Base-by-base conservation (phyloP, 2,329 filamentous ascomycete genomes). In the Xylaria arbuscula region DNA sequence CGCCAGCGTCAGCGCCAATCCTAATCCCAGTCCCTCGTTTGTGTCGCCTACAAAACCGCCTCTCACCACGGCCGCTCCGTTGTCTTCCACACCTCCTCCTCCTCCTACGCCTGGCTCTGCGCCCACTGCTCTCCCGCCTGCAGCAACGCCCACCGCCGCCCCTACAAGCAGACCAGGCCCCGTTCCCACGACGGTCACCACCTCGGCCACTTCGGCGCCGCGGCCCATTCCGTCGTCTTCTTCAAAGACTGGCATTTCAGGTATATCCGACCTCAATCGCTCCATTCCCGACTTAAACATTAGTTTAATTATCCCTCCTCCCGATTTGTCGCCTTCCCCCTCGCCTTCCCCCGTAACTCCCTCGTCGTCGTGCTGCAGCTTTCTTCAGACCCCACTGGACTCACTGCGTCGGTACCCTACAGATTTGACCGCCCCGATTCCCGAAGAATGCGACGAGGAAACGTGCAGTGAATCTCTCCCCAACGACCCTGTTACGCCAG, bases 401-500 rank as follows among this genome's bases (percentile, higher is more conserved):
- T 84, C 84, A 24, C 82, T 84, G 15, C 83, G 81, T 63, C 83
- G 85, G 53, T 83, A 81, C 71, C 81, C 84, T 61, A 82, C 83
- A 72, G 86, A 88, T 61, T 78, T 87, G 10, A 80, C 82, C 71
- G 83, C 80, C 69, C 83, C 86, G 63, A 88, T 89, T 69, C 82
- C 84, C 60, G 87, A 89, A 79, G 84, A 85, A 75, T 84, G 84
- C 77, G 87, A 87, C 79, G 88, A 90, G 76, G 76, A 77, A 69
- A 88, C 87, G 9, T 84, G 86, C 70, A 89, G 85, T 77, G 88
- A 90, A 74, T 77, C 75, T 32, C 85, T 84, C 28, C 81, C 83
- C 64, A 85, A 86, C 79, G 88, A 90, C 72, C 88, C 88, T 53
- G 82, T 88, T 66, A 90, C 88, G 24, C 89, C 88, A 56, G 84